Percentiles rank a stretch among this genome's conserved stretches.
phyloP scores from a whole-genome alignment of 768 basidiomycete species.

The Solioccasus polychromus region DNA sequence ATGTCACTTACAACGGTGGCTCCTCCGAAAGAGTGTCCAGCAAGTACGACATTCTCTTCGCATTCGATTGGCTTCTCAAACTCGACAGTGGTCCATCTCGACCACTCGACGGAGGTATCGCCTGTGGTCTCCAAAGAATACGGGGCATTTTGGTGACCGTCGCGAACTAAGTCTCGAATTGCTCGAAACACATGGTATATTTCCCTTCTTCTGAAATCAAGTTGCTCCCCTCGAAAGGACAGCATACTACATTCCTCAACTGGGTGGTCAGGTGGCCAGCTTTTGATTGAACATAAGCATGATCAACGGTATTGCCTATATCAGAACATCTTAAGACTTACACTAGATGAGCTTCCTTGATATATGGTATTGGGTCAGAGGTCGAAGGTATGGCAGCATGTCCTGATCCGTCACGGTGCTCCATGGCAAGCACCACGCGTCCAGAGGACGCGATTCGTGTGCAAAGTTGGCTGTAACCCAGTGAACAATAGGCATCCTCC shows the following conservation, averaged over 20 bases:
- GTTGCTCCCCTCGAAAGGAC: conserved; percentile 65
- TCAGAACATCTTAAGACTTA: conserved; percentile 28
- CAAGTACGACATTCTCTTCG: conserved; percentile 36
- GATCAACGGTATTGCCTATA: not conserved
- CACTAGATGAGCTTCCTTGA: conserved; percentile 56
- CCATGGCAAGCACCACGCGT: conserved; percentile 75
- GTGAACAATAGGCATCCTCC: not conserved
- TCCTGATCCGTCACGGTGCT: conserved; percentile 81
- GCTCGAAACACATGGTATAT: conserved; percentile 60
- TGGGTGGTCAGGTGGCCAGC: conserved; percentile 25
- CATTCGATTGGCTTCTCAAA: conserved; percentile 30
- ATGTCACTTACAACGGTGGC: conserved; percentile 44
- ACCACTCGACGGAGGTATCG: conserved; percentile 32
- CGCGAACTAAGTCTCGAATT: conserved; percentile 51
- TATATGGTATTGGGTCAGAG: conserved; percentile 44
- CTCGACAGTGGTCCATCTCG: conserved; percentile 39
- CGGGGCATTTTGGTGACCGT: conserved; percentile 20
- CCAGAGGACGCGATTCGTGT: conserved; percentile 72
- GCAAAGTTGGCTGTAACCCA: conserved; percentile 57
- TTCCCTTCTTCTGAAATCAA: conserved; percentile 67
- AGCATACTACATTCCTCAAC: conserved; percentile 29
- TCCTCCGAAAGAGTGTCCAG: conserved; percentile 58
- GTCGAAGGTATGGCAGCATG: conserved; percentile 43
- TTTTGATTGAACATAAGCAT: conserved; percentile 1
- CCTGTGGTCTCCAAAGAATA: conserved; percentile 40